Evolutionary conservation across 768 basidiomycete genomes (phyloP).

Genomic region (Naematelia aurantialba): DNA sequence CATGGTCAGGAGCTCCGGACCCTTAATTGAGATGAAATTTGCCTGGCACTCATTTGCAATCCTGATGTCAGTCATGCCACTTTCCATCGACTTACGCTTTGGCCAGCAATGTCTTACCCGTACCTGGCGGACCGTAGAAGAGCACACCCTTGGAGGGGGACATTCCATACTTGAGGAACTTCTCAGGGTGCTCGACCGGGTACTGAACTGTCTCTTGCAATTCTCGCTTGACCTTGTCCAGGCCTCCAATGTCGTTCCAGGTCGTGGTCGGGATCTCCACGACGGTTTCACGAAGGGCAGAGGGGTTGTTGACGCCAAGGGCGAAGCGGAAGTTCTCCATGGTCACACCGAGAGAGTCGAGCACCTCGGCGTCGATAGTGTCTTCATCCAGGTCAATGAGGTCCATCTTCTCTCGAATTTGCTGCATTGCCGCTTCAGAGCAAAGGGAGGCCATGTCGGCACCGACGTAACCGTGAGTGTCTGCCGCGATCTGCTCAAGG

Average conservation of each 20-base stretch:
- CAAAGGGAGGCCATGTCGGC: slow-evolving; percentile 96
- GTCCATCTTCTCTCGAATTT: slow-evolving; percentile 99
- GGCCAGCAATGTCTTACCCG: slow-evolving; percentile 97
- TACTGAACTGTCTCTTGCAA: slow-evolving; percentile 99
- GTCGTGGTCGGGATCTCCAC: slow-evolving; percentile 98
- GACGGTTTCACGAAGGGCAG: slow-evolving; percentile 96
- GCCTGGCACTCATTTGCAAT: slow-evolving; percentile 99
- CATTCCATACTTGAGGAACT: slow-evolving; percentile 99
- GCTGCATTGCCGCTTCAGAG: slow-evolving; percentile 99
- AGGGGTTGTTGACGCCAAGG: slow-evolving; percentile 93
- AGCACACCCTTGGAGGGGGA: slow-evolving; percentile 98
- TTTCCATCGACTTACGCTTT: slow-evolving; percentile 60
- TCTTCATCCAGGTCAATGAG: slow-evolving; percentile 58
- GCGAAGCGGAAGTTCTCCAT: slow-evolving; percentile 99
- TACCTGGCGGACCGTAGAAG: slow-evolving; percentile 99
- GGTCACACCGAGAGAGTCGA: slow-evolving; percentile 96
- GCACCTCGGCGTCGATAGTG: slow-evolving; percentile 97
- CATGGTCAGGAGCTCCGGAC: slow-evolving; percentile 97
- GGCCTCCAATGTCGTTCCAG: slow-evolving; percentile 99
- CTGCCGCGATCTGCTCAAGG: slow-evolving; percentile 95
- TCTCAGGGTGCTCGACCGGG: slow-evolving; percentile 99
- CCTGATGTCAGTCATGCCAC: slow-evolving; percentile 20
- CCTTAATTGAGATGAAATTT: slow-evolving; percentile 99
- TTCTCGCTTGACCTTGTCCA: slow-evolving; percentile 99
- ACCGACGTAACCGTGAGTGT: slow-evolving; percentile 99